phyloP scores from a whole-genome alignment of 345 rosid species.

The Salix udensis region DNA sequence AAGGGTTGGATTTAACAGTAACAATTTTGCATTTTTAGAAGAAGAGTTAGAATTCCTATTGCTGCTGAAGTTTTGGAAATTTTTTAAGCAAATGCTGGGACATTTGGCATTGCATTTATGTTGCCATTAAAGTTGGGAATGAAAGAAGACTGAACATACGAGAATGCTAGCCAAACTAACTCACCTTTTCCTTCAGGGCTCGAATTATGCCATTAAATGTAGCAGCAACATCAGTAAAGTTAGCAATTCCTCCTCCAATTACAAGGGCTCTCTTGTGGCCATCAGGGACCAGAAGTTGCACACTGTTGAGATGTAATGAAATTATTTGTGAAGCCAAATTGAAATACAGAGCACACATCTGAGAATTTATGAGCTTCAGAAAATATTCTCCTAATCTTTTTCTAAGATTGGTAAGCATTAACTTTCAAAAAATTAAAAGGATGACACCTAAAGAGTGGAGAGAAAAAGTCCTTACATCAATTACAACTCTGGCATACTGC shows the following conservation, averaged over 20 bases:
- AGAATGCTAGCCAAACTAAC: not conserved
- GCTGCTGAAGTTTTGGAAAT: not conserved
- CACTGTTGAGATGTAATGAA: conserved; percentile 40
- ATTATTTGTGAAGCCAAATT: conserved; percentile 1
- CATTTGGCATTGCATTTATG: not conserved
- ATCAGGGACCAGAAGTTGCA: conserved; percentile 90
- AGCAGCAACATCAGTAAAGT: conserved; percentile 94
- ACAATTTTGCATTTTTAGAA: not conserved
- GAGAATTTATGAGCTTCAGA: not conserved
- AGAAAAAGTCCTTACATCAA: conserved; percentile 53
- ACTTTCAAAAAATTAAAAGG: not conserved
- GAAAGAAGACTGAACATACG: not conserved
- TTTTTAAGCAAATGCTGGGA: not conserved
- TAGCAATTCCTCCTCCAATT: conserved; percentile 95
- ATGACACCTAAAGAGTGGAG: not conserved
- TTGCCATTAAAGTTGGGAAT: not conserved
- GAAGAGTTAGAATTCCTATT: not conserved
- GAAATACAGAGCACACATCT: conserved; percentile 1
- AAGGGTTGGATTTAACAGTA: not conserved
- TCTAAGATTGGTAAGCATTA: not conserved
- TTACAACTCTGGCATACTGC: conserved; percentile 97
- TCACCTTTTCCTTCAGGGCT: conserved; percentile 62
- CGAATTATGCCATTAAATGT: conserved; percentile 93
- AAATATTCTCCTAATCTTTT: not conserved
- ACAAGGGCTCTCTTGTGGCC: conserved; percentile 84